Conservation (phyloP, 192 early-diverging fungal species). For the Radiomyces spectabilis region DNA sequence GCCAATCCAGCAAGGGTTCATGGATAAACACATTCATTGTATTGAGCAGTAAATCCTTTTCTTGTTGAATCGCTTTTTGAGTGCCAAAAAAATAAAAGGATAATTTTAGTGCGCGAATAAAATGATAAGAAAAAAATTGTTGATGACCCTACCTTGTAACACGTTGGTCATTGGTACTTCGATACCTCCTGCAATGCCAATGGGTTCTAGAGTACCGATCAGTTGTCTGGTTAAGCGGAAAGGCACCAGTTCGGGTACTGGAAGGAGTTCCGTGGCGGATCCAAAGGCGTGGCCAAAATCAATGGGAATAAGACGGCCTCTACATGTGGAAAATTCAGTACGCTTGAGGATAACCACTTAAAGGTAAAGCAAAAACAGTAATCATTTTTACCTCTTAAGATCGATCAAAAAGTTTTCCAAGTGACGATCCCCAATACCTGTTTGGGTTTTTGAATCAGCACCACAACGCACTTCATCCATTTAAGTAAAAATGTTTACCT, state of each 20-base stretch:
- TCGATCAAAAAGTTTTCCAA: conserved; percentile 73
- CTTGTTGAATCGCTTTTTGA: conserved; percentile 42
- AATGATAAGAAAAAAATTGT: not conserved
- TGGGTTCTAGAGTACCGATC: conserved; percentile 51
- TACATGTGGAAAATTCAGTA: conserved; percentile 9
- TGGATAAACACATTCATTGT: conserved; percentile 76
- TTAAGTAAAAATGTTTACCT: conserved; percentile 27
- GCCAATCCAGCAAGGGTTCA: conserved; percentile 78
- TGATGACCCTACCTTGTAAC: conserved; percentile 45
- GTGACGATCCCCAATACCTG: conserved; percentile 75
- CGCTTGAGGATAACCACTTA: not conserved
- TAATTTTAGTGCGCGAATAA: conserved; percentile 5
- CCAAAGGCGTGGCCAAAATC: conserved; percentile 86
- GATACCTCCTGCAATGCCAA: conserved; percentile 58
- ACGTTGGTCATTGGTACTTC: conserved; percentile 63
- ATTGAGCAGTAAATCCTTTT: conserved; percentile 60
- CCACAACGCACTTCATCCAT: not conserved
- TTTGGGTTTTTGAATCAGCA: not conserved
- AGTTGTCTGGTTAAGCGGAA: conserved; percentile 71
- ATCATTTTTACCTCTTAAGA: conserved; percentile 43
- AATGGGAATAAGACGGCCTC: conserved; percentile 62
- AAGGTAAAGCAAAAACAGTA: too few species aligned
- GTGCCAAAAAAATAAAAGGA: not conserved
- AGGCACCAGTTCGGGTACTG: conserved; percentile 70
- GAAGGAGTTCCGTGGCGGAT: conserved; percentile 67